Conservation (phyloP, 257 asterid species). For the Nicotiana noctiflora region DNA sequence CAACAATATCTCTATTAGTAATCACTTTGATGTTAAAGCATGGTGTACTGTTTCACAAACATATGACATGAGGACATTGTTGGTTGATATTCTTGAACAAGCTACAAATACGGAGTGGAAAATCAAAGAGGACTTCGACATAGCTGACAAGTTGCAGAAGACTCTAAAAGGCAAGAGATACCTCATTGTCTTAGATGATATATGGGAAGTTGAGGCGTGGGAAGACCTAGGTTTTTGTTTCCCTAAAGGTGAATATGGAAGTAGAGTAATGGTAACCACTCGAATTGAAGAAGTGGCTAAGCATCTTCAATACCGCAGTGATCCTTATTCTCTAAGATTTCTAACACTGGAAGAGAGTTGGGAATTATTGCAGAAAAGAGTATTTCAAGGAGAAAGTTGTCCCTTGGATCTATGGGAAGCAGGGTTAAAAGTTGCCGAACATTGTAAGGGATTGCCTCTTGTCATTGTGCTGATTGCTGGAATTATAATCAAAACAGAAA, state of each 20-base stretch:
- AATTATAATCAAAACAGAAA: too few species aligned
- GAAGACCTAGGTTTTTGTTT: background rate
- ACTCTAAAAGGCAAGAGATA: background rate
- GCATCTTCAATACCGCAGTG: background rate
- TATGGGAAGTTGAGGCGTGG: background rate
- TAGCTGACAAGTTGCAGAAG: background rate
- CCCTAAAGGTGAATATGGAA: background rate
- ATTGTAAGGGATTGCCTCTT: too few species aligned
- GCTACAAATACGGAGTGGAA: too few species aligned
- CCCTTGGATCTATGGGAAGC: background rate
- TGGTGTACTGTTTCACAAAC: too few species aligned
- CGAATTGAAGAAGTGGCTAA: background rate
- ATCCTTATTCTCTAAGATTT: background rate
- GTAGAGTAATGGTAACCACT: constrained; percentile 10
- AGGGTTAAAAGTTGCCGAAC: too few species aligned
- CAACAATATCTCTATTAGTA: too few species aligned
- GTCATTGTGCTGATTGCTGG: too few species aligned
- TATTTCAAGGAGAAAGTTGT: background rate
- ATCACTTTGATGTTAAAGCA: too few species aligned
- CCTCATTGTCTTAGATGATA: background rate
- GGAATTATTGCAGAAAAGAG: constrained; percentile 5
- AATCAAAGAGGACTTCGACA: too few species aligned
- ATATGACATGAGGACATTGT: too few species aligned
- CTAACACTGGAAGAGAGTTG: background rate
- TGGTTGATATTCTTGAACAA: too few species aligned